Percentiles rank a stretch among this genome's conserved stretches.
phyloP scores from a whole-genome alignment of 352 stramenopile species.

The Globisporangium splendens region DNA sequence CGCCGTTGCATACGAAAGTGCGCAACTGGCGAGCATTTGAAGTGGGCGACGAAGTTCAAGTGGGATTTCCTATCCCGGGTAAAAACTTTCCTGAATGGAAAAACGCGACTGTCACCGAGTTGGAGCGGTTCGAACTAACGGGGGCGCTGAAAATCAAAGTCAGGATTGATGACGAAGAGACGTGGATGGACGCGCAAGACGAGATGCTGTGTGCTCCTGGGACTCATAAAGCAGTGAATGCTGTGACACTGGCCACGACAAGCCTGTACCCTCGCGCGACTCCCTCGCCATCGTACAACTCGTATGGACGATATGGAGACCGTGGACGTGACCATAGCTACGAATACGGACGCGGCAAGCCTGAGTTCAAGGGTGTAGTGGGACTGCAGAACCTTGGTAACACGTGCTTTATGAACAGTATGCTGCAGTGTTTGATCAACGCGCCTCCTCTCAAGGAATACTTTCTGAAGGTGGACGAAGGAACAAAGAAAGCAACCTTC shows the following conservation, averaged over 20 bases:
- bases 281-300: slow-evolving; percentile 19
- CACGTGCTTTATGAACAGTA: slow-evolving; percentile 87
- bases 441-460: slow-evolving; percentile 91
- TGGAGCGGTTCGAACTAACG: slow-evolving; percentile 19
- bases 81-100: slow-evolving; percentile 65
- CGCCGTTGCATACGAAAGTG: slow-evolving; percentile 87
- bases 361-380: slow-evolving; percentile 60
- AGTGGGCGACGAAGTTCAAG: slow-evolving; percentile 45
- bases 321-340: slow-evolving; percentile 31
- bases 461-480: slow-evolving; percentile 85
- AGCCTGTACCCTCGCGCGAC: background rate
- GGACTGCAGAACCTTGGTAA: slow-evolving; percentile 75
- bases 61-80: slow-evolving; percentile 28
- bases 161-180: slow-evolving; percentile 35
- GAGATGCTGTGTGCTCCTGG: slow-evolving; percentile 56
- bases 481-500: slow-evolving; percentile 33
- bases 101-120: slow-evolving; percentile 36
- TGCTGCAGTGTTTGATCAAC: slow-evolving; percentile 92
- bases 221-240: slow-evolving; percentile 61
- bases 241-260: slow-evolving; percentile 6
- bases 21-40: slow-evolving; percentile 69
- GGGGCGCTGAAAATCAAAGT: slow-evolving; percentile 37
- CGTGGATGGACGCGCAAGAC: slow-evolving; percentile 57
- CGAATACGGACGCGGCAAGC: slow-evolving; percentile 47
- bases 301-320: slow-evolving; percentile 26